A percentile compares a stretch with the other conserved stretches of the same genome.
phyloP scores from a whole-genome alignment of 2,329 filamentous ascomycete species.

The Aspergillus sp. region DNA sequence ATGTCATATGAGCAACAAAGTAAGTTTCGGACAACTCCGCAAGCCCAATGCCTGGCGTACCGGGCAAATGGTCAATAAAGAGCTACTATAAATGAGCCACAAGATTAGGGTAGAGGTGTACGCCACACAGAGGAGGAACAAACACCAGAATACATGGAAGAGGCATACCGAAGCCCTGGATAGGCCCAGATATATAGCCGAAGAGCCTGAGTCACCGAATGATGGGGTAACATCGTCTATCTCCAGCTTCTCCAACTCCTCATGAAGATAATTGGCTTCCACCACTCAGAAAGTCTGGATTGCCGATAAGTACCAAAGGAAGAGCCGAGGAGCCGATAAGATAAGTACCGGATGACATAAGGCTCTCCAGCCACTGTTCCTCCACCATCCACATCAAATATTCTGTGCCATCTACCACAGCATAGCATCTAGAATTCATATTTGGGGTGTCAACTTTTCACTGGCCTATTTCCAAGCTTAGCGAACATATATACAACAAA shows the following conservation, averaged over 20 bases:
- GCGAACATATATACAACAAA: background rate
- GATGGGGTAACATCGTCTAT: no score
- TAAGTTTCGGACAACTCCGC: background rate
- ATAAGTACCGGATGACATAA: slow-evolving; percentile 14
- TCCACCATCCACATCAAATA: background rate
- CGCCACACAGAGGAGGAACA: background rate
- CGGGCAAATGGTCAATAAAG: background rate
- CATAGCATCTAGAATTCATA: background rate
- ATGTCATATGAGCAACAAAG: background rate
- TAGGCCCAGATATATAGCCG: background rate
- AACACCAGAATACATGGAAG: background rate
- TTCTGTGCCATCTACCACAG: no score
- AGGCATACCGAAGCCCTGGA: background rate
- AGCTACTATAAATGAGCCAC: background rate
- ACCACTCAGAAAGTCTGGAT: no score
- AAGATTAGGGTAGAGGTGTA: background rate
- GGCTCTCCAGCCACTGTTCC: background rate
- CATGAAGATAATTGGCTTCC: no score
- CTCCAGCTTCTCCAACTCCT: no score
- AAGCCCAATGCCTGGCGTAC: no score
- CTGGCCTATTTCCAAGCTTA: background rate
- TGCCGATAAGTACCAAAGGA: no score
- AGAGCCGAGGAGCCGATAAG: slow-evolving; percentile 9
- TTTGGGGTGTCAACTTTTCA: background rate
- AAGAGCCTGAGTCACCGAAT: no score